Evolutionary conservation across 1,284 basidiomycete species (phyloP).

Genomic region (Rhodotorula sp.): DNA sequence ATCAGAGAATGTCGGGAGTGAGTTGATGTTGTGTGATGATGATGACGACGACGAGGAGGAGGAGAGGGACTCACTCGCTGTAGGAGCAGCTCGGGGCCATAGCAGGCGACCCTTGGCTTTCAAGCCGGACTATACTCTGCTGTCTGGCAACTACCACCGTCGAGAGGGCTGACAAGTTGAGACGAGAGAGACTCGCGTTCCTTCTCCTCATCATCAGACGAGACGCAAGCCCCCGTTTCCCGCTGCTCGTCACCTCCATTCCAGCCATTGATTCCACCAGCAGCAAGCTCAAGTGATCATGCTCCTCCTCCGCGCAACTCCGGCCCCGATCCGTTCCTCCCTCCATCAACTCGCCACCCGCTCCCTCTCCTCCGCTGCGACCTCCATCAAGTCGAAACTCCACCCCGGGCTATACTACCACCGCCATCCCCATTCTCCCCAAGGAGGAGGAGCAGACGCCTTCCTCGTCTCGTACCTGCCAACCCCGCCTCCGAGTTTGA

Average conservation of each 20-base stretch:
- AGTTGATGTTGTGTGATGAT: background rate
- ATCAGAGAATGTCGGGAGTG: background rate
- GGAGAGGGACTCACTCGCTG: constrained; percentile 2
- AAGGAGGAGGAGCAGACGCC: background rate
- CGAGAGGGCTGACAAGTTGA: too few relatives aligned
- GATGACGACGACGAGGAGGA: background rate
- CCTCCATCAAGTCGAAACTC: constrained; percentile 9
- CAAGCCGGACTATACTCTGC: too few relatives aligned
- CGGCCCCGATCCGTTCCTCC: background rate
- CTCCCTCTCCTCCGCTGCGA: background rate
- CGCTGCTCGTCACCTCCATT: too few relatives aligned
- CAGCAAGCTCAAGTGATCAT: background rate
- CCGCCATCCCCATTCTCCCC: background rate
- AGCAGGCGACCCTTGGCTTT: background rate
- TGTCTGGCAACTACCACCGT: too few relatives aligned
- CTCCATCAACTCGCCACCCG: background rate
- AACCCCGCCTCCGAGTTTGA: constrained; percentile 22
- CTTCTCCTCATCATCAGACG: too few relatives aligned
- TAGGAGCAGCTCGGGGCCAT: constrained; percentile 8
- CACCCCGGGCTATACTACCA: constrained; percentile 37
- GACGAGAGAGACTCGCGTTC: too few relatives aligned
- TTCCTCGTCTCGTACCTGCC: constrained; percentile 35
- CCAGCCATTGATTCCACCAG: background rate
- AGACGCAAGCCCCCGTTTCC: too few relatives aligned
- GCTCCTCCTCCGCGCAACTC: background rate